Evolutionary conservation across 306 rosid species (phyloP), one percentile per base, ranked within the genome.

Genomic region (Cucumis hystrix): DNA sequence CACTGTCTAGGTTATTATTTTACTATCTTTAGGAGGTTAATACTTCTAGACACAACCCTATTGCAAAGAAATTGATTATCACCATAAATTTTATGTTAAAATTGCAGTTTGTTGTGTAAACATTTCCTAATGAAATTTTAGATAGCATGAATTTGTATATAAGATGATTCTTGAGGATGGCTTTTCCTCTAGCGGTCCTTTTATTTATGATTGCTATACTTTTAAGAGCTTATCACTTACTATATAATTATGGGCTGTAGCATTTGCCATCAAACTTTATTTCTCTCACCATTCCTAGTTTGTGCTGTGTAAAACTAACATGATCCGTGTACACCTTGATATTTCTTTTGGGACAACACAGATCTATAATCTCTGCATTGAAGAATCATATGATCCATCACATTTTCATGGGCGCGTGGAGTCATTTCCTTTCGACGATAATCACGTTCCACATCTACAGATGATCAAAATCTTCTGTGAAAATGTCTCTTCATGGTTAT

Each of bases 341-440:
- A 69, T 56, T 73, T 85, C 33, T 68, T 51, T 65, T 55, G 54
- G 45, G 52, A 45, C 57, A 73, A 82, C 84, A 78, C 93, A 95
- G 97, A 83, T 95, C 68, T 95, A 90, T 82, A 95, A 95, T 83
- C 91, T 95, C 28, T 92, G 99, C 77, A 95, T 91, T 79, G 97
- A 95, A 84, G 96, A 95, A 84, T 65, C 60, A 25, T 95, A 95
- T 84, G 92, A 92, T 87, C 88, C 96, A 30, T 84, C 84, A 39
- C 86, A 87, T 77, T 95, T 95, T 74, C 76, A 95, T 72, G 97
- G 97, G 52, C 97, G 96, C 0, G 99, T 95, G 57, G 97, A 95
- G 85, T 30, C 81, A 43, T 92, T 79, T 82, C 99, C 99, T 79
- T 92, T 95, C 4, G 97, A 95, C 74, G 99, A 95, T 80, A 95